Conservation (phyloP, 441 rosid genomes). For the Erodium trifolium region DNA sequence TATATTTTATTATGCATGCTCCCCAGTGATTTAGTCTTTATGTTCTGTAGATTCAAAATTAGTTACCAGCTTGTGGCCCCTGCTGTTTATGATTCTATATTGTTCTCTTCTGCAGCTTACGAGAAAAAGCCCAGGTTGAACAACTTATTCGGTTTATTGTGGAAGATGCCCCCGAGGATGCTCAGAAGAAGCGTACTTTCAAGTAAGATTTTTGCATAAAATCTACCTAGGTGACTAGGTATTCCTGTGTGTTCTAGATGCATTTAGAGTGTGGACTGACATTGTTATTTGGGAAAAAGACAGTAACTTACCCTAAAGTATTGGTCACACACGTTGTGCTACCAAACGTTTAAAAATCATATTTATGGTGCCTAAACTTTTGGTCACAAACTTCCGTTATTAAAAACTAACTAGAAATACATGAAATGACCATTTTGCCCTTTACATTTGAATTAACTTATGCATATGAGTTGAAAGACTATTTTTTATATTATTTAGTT, state of each 20-base stretch:
- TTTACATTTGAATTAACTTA: no score
- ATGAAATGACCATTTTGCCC: no score
- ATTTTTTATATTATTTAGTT: no score
- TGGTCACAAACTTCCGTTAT: no score
- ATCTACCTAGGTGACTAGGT: slow-evolving; percentile 8
- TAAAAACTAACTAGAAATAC: no score
- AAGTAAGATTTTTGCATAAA: slow-evolving; percentile 32
- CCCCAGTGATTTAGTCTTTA: slow-evolving; percentile 1
- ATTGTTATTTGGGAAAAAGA: background rate
- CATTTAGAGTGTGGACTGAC: background rate
- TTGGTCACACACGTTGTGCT: no score
- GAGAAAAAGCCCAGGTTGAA: slow-evolving; percentile 58
- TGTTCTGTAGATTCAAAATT: background rate
- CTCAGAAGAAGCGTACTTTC: slow-evolving; percentile 45
- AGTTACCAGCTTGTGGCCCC: background rate
- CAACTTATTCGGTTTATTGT: slow-evolving; percentile 53
- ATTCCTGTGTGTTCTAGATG: slow-evolving; percentile 8
- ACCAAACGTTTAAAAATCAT: no score
- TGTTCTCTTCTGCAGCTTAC: slow-evolving; percentile 36
- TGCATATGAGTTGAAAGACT: no score
- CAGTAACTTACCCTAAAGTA: no score
- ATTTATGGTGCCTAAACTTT: no score
- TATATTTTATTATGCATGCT: background rate
- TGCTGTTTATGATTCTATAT: slow-evolving; percentile 5
- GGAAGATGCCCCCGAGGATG: slow-evolving; percentile 50